Evolutionary conservation across 306 rosid species (phyloP).

Genomic region (Sechiopsis laciniata): DNA sequence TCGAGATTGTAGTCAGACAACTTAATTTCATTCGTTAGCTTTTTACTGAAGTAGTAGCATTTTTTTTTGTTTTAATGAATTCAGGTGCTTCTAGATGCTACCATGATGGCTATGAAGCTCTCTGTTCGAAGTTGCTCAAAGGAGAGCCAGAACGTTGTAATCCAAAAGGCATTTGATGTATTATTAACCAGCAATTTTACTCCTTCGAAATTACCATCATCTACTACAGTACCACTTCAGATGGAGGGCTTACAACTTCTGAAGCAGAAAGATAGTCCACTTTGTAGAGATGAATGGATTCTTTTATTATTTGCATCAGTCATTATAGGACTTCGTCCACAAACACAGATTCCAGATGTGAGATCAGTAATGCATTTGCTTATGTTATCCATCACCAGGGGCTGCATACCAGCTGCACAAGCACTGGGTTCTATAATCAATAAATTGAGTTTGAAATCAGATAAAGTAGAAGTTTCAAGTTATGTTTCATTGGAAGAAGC

Average conservation of each 20-base stretch:
- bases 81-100: slow-evolving; percentile 73
- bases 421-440: slow-evolving; percentile 90
- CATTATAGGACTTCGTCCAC: slow-evolving; percentile 50
- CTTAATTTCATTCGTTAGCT: neutral
- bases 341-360: slow-evolving; percentile 46
- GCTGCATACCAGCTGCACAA: slow-evolving; percentile 72
- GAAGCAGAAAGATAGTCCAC: slow-evolving; percentile 38
- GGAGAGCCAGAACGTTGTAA: slow-evolving; percentile 56
- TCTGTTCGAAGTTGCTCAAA: slow-evolving; percentile 59
- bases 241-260: slow-evolving; percentile 45
- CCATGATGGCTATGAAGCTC: slow-evolving; percentile 59
- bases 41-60: neutral
- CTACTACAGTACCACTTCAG: slow-evolving; percentile 22
- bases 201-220: slow-evolving; percentile 32
- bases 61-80: slow-evolving; percentile 11
- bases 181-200: slow-evolving; percentile 48
- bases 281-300: slow-evolving; percentile 52
- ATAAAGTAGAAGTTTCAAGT: slow-evolving; percentile 33
- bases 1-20: neutral
- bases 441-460: slow-evolving; percentile 52
- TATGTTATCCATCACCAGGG: slow-evolving; percentile 51
- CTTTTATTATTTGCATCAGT: slow-evolving; percentile 76
- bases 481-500: slow-evolving; percentile 66
- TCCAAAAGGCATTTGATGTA: slow-evolving; percentile 54
- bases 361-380: slow-evolving; percentile 52